Evolutionary conservation across 116 monocot genomes (phyloP).

Genomic region (Papilionanthe hybrid): DNA sequence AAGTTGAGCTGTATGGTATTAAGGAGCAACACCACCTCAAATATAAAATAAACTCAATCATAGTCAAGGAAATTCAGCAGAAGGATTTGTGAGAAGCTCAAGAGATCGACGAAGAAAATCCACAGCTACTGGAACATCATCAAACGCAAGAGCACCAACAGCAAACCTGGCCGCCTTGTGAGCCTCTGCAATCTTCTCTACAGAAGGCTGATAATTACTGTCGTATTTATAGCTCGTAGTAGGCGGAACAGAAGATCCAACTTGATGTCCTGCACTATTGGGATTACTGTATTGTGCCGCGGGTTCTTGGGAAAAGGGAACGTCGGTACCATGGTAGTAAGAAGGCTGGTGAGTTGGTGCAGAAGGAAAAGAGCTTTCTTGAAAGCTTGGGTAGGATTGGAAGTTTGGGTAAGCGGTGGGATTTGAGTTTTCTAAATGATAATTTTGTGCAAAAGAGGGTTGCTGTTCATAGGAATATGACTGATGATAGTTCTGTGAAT

Average conservation of each 20-base stretch:
- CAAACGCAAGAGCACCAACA: conserved; percentile 94
- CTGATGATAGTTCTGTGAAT: conserved; percentile 30
- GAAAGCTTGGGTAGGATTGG: conserved; percentile 87
- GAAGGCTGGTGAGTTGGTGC: conserved; percentile 68
- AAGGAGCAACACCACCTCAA: no score
- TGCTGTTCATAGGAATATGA: conserved; percentile 34
- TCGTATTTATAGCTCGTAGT: conserved; percentile 57
- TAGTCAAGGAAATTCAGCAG: conserved; percentile 35
- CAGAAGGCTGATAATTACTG: conserved; percentile 70
- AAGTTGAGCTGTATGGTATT: no score
- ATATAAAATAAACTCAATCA: not conserved
- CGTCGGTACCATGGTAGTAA: conserved; percentile 20
- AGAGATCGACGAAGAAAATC: conserved; percentile 72
- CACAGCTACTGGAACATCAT: conserved; percentile 82
- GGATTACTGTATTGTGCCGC: not conserved
- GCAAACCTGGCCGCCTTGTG: conserved; percentile 95
- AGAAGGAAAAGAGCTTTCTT: conserved; percentile 57
- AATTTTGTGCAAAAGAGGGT: conserved; percentile 25
- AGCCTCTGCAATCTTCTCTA: conserved; percentile 89
- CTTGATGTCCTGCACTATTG: conserved; percentile 15
- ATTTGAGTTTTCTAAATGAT: conserved; percentile 28
- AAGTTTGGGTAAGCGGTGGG: conserved; percentile 71
- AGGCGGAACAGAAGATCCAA: conserved; percentile 21
- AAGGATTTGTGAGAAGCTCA: conserved; percentile 85
- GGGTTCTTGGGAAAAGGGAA: conserved; percentile 15